Conservation (phyloP, 2,329 filamentous ascomycete genomes). For the Fragosphaeria purpurea region DNA sequence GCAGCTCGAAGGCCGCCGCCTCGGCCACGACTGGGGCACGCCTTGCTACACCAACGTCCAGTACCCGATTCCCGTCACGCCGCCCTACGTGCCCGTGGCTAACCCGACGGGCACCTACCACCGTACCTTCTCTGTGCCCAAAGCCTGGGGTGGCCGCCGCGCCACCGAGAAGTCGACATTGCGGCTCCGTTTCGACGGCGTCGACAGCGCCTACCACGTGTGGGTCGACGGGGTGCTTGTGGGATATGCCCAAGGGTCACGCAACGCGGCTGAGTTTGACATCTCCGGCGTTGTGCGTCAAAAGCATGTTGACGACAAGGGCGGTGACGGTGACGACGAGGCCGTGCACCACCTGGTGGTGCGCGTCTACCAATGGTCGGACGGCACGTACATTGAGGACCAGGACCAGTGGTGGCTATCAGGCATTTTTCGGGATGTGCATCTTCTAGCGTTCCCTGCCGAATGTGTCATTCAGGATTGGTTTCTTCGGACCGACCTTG, state of each 20-base stretch:
- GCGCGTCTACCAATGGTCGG: conserved; percentile 61
- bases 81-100: conserved; percentile 50
- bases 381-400: conserved; percentile 60
- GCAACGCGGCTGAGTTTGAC: conserved; percentile 63
- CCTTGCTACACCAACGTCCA: conserved; percentile 62
- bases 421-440: conserved; percentile 58
- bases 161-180: conserved; percentile 20
- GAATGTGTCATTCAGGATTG: conserved; percentile 45
- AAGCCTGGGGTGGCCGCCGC: conserved; percentile 33
- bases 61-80: conserved; percentile 55
- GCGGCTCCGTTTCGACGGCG: conserved; percentile 58
- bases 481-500: conserved; percentile 44
- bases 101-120: conserved; percentile 58
- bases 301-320: too few species aligned
- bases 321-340: conserved; percentile 23
- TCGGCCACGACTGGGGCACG: conserved; percentile 33
- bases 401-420: conserved; percentile 62
- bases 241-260: conserved; percentile 58
- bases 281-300: conserved; percentile 29
- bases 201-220: conserved; percentile 61
- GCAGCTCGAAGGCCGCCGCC: conserved; percentile 50
- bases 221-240: conserved; percentile 55
- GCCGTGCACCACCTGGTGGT: conserved; percentile 47
- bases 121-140: conserved; percentile 43
- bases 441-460: conserved; percentile 46